Percentiles rank a stretch among this genome's conserved stretches.
These are phyloP conservation scores for Cladosporium sp. DNA, from an alignment of 2,329 filamentous ascomycete genomes.

Conservation along the genomic window DNA sequence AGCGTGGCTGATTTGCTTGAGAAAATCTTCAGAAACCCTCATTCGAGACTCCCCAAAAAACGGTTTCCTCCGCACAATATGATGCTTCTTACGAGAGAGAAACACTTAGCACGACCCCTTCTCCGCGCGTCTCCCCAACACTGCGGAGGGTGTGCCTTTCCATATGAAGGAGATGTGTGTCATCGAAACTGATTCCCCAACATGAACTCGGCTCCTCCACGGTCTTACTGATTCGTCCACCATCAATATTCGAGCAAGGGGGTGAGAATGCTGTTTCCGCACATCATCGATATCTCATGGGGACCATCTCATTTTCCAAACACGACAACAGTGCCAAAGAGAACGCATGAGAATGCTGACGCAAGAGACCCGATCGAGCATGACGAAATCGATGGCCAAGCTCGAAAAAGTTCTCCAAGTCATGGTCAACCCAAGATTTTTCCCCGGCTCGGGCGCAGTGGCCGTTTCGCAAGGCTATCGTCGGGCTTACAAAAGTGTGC, in stretches of 20 bases:
- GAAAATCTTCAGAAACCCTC: slow-evolving; percentile 1
- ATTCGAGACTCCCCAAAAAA: background rate
- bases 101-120: background rate
- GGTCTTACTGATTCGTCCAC: background rate
- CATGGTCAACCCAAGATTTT: background rate
- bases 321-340: background rate
- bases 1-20: background rate
- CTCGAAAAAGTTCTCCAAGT: background rate
- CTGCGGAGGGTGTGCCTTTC: slow-evolving; percentile 2
- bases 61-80: background rate
- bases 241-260: background rate
- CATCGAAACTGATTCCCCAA: slow-evolving; percentile 1
- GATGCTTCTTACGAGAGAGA: background rate
- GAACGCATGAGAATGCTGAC: background rate
- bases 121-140: slow-evolving; percentile 6
- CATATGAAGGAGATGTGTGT: background rate
- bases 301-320: background rate
- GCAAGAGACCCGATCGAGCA: background rate
- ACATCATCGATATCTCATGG: background rate
- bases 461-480: background rate
- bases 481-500: background rate
- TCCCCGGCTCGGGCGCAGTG: background rate
- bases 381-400: background rate
- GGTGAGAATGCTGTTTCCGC: background rate
- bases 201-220: background rate